A percentile compares a stretch with the other conserved stretches of the same genome.
phyloP scores from a whole-genome alignment of 495 filamentous ascomycete genomes.

The Aspergillus sparsus region DNA sequence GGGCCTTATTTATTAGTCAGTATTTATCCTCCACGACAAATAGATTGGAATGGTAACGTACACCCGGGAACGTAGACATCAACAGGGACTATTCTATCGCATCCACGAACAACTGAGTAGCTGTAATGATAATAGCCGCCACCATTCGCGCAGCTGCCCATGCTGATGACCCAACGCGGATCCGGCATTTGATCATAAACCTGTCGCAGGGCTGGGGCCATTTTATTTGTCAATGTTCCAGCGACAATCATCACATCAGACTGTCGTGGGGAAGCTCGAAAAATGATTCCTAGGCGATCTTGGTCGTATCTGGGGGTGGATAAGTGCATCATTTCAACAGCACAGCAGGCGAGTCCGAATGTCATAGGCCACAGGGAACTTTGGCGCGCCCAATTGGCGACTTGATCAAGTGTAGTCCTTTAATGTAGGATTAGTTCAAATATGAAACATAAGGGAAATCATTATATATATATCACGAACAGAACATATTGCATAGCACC shows the following conservation, averaged over 20 bases:
- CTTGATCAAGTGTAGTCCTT: constrained; percentile 87
- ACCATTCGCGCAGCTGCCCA: constrained; percentile 94
- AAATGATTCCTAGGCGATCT: constrained; percentile 94
- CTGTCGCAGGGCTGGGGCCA: constrained; percentile 91
- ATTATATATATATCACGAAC: constrained; percentile 55
- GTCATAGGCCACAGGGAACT: constrained; percentile 97
- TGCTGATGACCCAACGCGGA: constrained; percentile 90
- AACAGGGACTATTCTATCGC: constrained; percentile 91
- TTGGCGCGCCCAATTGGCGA: constrained; percentile 94
- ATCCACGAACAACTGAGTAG: constrained; percentile 88
- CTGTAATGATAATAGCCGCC: constrained; percentile 98
- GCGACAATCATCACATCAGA: constrained; percentile 99
- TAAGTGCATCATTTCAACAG: constrained; percentile 98
- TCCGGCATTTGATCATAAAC: constrained; percentile 99
- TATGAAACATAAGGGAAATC: background rate
- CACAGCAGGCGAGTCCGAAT: constrained; percentile 95
- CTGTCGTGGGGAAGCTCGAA: constrained; percentile 92
- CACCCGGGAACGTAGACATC: constrained; percentile 94
- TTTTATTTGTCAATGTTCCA: constrained; percentile 95
- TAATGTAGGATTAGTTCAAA: constrained; percentile 14
- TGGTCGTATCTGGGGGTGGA: constrained; percentile 96
- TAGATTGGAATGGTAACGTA: constrained; percentile 42
- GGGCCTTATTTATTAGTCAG: constrained; percentile 52
- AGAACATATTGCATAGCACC: constrained; percentile 95
- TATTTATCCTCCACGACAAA: background rate